Base-by-base conservation (phyloP, 2,329 filamentous ascomycete genomes). In the Talaromyces amestolkiae region DNA sequence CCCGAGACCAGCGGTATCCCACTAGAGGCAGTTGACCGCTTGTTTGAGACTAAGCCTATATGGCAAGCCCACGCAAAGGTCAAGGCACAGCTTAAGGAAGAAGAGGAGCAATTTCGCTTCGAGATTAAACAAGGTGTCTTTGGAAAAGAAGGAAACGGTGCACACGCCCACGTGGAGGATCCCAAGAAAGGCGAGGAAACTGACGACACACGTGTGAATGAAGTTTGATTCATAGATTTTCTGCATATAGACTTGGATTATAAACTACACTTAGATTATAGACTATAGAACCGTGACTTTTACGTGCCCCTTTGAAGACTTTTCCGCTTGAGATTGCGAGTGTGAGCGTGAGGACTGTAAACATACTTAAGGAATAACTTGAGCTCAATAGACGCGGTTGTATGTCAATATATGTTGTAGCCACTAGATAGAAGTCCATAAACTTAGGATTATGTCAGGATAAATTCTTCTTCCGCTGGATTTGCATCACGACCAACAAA, bases 21-120 rank as follows among this genome's bases (percentile, higher is more conserved):
- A 1, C 43, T 47, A 22, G 88, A 91, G 75, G 81, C 81, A 35
- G 88, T 90, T 82, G 87, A 90, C 72, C 79, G 81, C 6, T 78
- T 91, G 1, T 90, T 90, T 71, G 78, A 74, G 67, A 70, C 72
- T 60, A 76, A 76, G 61, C 74, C 77, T 3, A 69, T 78, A 27
- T 75, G 78, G 72, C 69, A 66, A 33, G 77, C 77, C 1, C 78
- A 80, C 68, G 68, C 68, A 65, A 51, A 66, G 31, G 72, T 79
- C 27, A 73, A 79, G 67, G 71, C 66, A 8, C 70, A 77, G 45
- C 68, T 79, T 13, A 71, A 72, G 58, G 69, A 72, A 51, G 76
- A 79, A 51, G 77, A 79, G 51, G 73, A 73, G 49, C 70, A 59
- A n/a, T 59, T 59, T 35, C 56, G 56, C 37, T 59, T 27, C 19